Percentiles rank a stretch among this genome's conserved stretches.
Conservation (phyloP, 495 filamentous ascomycete genomes). For the Xylaria venustula region DNA sequence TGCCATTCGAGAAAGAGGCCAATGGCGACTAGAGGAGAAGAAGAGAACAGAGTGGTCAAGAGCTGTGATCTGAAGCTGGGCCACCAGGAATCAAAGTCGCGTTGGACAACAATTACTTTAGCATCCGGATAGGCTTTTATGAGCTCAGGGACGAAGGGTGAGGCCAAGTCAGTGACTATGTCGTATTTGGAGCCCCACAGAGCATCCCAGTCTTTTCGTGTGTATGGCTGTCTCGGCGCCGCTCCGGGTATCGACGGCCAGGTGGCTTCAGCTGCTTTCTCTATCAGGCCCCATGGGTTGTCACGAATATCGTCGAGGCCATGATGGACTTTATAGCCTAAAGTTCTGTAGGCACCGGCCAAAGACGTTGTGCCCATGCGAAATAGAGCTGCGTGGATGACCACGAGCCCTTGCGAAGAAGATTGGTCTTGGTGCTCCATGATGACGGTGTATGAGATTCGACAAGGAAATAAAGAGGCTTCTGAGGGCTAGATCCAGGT, state of each 20-base stretch:
- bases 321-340: slow-evolving; percentile 25
- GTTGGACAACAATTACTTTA: slow-evolving; percentile 41
- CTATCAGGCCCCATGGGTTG: slow-evolving; percentile 4
- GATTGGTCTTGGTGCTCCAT: not conserved
- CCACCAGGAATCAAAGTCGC: slow-evolving; percentile 40
- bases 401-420: not conserved
- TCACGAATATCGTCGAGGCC: not conserved
- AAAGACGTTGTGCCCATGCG: slow-evolving; percentile 13
- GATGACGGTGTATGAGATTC: not conserved
- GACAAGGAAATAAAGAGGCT: too few species aligned
- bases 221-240: slow-evolving; percentile 4
- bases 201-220: slow-evolving; percentile 39
- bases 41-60: not conserved
- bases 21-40: not conserved
- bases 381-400: not conserved
- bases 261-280: slow-evolving; percentile 26
- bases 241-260: slow-evolving; percentile 13
- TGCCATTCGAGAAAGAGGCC: not conserved
- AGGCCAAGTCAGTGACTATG: slow-evolving; percentile 37
- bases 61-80: slow-evolving; percentile 11
- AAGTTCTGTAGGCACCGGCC: slow-evolving; percentile 15
- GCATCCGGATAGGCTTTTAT: slow-evolving; percentile 47
- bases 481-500: too few species aligned
- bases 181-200: slow-evolving; percentile 37
- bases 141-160: slow-evolving; percentile 37